phyloP scores from a whole-genome alignment of 345 rosid genomes.

The Aethionema arabicum region DNA sequence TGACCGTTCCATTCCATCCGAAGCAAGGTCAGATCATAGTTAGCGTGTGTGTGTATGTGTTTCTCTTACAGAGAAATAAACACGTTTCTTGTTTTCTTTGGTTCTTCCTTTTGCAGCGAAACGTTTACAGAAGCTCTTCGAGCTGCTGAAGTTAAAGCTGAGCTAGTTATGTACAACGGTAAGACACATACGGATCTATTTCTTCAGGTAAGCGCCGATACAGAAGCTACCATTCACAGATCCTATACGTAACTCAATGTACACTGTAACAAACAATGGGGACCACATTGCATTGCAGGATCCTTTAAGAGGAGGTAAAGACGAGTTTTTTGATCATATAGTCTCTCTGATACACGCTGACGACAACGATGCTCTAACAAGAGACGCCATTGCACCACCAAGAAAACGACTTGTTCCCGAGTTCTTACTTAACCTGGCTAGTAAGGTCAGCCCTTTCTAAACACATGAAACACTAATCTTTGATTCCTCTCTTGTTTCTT shows the following conservation, averaged over 20 bases:
- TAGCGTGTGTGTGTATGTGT: too few relatives aligned
- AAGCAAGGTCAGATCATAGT: conserved; percentile 68
- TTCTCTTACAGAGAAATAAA: background rate
- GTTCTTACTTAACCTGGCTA: conserved; percentile 61
- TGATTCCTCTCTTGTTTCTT: background rate
- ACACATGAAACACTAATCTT: background rate
- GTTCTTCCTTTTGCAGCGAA: conserved; percentile 49
- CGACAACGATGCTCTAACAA: conserved; percentile 59
- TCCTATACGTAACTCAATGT: conserved; percentile 3
- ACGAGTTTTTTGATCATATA: conserved; percentile 68
- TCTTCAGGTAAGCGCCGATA: conserved; percentile 61
- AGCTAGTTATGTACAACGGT: conserved; percentile 61
- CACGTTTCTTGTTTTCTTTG: too few relatives aligned
- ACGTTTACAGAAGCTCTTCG: conserved; percentile 58
- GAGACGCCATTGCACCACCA: conserved; percentile 60
- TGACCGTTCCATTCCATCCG: conserved; percentile 81
- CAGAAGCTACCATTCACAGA: background rate
- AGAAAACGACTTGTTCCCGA: conserved; percentile 86
- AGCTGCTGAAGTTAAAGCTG: conserved; percentile 58
- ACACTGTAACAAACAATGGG: background rate
- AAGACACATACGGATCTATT: conserved; percentile 93
- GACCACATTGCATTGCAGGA: conserved; percentile 48
- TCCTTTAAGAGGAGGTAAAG: conserved; percentile 94
- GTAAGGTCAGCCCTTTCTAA: conserved; percentile 77
- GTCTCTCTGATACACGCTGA: conserved; percentile 61